Base-by-base conservation (phyloP, 192 early-diverging fungal genomes). In the Backusella luteola region DNA sequence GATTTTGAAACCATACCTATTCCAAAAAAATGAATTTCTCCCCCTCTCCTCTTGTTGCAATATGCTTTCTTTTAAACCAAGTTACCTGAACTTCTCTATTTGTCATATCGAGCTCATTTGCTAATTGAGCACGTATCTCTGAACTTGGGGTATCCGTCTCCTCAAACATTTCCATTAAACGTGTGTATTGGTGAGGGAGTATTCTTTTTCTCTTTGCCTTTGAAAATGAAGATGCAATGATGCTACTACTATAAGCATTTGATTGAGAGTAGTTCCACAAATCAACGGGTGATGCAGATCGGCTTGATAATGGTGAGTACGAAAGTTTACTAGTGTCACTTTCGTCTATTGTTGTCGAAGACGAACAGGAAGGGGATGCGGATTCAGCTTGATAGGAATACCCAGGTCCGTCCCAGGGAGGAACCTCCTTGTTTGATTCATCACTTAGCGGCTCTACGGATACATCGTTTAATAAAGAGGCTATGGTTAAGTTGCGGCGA, bases 1-100 rank as follows among this genome's bases (percentile, higher is more conserved):
- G 88, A 79, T 94, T 94, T 84, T 94, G 93, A 83, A 94, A 94
- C 93, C 93, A 94, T 70, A 94, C 93, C 87, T 70, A 49, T 70
- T 77, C 67, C 42, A 77, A 78, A 69, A 17, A 5, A 17, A 44
- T n/a, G 46, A 73, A 41, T n/a, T 39, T 3, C 32, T 39, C 11
- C 9, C 19, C 32, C 6, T 0, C 15, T 2, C 7, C 9, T 72
- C 7, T 32, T 29, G 29, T 39, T 11, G 12, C 34, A 32, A 17
- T 34, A n/a, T 35, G 6, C 21, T 53, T n/a, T 21, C 21, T 53
- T 21, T 21, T 21, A 63, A 29, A 29, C 14, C 11, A 63, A 63
- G 26, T 75, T 79, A 89, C 89, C 86, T 94, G 93, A 44, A 94
- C 90, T 78, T 94, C 93, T 38, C 93, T 84, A 53, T 91, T 93